A percentile compares a stretch with the other conserved stretches of the same genome.
These are phyloP conservation scores for Penicillium desertorum DNA, from an alignment of 495 filamentous ascomycete genomes.

Conservation along the genomic window DNA sequence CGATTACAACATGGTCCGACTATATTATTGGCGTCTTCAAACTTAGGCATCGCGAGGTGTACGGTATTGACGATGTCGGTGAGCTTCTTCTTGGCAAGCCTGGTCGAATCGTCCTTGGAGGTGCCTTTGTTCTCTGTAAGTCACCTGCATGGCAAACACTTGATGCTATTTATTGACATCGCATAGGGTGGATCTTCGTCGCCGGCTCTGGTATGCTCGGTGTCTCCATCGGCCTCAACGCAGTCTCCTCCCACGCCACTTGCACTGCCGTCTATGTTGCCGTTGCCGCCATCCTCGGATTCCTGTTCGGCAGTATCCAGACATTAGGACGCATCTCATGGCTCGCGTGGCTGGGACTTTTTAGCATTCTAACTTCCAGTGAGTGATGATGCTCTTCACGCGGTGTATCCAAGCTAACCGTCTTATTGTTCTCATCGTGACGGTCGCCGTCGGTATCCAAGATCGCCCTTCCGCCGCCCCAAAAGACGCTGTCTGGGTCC, in stretches of 20 bases:
- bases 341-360: constrained; percentile 41
- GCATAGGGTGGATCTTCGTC: constrained; percentile 32
- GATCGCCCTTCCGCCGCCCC: constrained; percentile 41
- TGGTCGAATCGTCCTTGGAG: too few relatives aligned
- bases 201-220: constrained; percentile 57
- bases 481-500: constrained; percentile 27
- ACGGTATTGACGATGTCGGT: constrained; percentile 30
- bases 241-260: constrained; percentile 58
- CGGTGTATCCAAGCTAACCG: constrained; percentile 17
- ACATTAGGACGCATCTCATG: constrained; percentile 39
- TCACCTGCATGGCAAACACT: too few relatives aligned
- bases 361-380: constrained; percentile 40
- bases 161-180: too few relatives aligned
- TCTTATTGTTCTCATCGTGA: constrained; percentile 61
- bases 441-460: constrained; percentile 62
- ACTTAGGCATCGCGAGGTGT: constrained; percentile 60
- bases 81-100: too few relatives aligned
- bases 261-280: constrained; percentile 57
- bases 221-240: constrained; percentile 68
- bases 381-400: constrained; percentile 34
- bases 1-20: constrained; percentile 71
- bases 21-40: constrained; percentile 74
- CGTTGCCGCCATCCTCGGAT: constrained; percentile 35
- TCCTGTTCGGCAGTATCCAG: constrained; percentile 34
- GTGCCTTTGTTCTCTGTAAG: too few relatives aligned